phyloP scores from a whole-genome alignment of 2,329 filamentous ascomycete species.

The Sclerotinia minor region DNA sequence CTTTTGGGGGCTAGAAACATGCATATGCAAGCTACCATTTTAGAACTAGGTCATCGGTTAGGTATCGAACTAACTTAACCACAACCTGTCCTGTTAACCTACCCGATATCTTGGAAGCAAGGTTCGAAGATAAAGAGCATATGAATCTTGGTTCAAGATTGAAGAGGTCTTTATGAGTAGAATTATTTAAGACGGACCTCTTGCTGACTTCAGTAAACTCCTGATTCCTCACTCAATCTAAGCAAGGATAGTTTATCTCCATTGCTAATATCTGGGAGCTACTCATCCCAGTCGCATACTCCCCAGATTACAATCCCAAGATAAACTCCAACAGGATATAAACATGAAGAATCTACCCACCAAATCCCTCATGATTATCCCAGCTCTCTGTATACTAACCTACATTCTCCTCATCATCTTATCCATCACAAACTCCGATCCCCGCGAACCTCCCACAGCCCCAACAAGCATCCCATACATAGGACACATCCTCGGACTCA shows the following conservation, averaged over 20 bases:
- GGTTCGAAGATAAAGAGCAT: neutral
- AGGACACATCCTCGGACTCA: constrained; percentile 23
- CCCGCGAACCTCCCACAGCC: neutral
- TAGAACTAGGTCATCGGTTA: neutral
- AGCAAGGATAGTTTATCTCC: too few relatives aligned
- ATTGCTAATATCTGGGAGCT: neutral
- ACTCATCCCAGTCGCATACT: neutral
- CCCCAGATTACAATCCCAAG: neutral
- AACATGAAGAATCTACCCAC: too few relatives aligned
- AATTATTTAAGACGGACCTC: neutral
- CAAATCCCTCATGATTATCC: too few relatives aligned
- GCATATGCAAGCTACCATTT: neutral
- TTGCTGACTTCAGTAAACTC: neutral
- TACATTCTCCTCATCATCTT: neutral
- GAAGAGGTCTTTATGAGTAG: neutral
- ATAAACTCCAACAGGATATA: neutral
- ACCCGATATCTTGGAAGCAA: neutral
- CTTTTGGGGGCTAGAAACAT: neutral
- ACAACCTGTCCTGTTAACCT: neutral
- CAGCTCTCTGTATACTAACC: neutral
- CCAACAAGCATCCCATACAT: constrained; percentile 24
- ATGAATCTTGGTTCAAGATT: neutral
- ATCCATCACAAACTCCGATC: neutral
- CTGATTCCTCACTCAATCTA: neutral
- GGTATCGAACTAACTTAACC: neutral